A percentile compares a stretch with the other conserved stretches of the same genome.
phyloP scores from a whole-genome alignment of 2,329 filamentous ascomycete species.

The Rachicladosporium sp. region DNA sequence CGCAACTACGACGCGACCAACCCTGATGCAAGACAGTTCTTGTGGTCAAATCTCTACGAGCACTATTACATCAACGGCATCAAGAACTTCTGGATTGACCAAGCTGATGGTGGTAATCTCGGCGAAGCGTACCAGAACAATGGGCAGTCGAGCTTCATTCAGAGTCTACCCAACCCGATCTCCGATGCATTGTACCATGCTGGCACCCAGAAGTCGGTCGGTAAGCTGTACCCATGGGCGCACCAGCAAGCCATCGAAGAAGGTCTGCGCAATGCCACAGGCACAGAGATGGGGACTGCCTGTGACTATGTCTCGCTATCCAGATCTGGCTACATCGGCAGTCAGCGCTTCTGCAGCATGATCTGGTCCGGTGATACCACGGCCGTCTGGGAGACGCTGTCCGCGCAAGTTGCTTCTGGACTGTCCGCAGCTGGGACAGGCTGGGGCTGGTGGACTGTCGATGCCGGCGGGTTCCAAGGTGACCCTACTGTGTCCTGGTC shows the following conservation, averaged over 20 bases:
- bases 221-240: constrained; percentile 22
- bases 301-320: constrained; percentile 18
- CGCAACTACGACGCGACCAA: constrained; percentile 23
- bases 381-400: constrained; percentile 19
- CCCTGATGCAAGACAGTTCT: constrained; percentile 17
- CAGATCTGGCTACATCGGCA: constrained; percentile 21
- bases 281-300: constrained; percentile 13
- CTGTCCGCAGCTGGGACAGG: constrained; percentile 18
- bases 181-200: constrained; percentile 20
- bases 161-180: constrained; percentile 20
- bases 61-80: constrained; percentile 24
- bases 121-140: constrained; percentile 29
- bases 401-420: constrained; percentile 17
- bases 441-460: constrained; percentile 21
- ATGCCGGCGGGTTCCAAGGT: constrained; percentile 20
- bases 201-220: constrained; percentile 17
- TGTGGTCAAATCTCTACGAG: constrained; percentile 18
- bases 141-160: constrained; percentile 17
- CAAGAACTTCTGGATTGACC: constrained; percentile 25
- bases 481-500: constrained; percentile 25
- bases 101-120: constrained; percentile 25
- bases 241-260: constrained; percentile 22
- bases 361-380: constrained; percentile 23
- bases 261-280: constrained; percentile 18
- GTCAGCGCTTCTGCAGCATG: constrained; percentile 21